Evolutionary conservation across 2,329 filamentous ascomycete species (phyloP), one percentile per base, ranked within the genome.

Genomic region (Beauveria bassiana): DNA sequence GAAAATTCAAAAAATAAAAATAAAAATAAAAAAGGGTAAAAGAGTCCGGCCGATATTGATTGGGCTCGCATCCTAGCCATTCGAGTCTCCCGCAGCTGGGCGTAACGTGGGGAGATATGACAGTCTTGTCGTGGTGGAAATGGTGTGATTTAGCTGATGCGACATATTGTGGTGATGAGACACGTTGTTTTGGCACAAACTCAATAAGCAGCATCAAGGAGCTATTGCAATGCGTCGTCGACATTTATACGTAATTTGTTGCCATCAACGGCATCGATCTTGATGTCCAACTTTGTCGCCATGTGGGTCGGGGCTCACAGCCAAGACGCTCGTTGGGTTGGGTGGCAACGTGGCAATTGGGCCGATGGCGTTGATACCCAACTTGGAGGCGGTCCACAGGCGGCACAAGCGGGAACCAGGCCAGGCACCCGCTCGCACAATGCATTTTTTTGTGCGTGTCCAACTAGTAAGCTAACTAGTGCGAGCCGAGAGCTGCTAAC

Each of bases 351-450:
- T 51, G 59, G 45, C 59, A 61, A 56, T 56, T 38, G 34, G 59
- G 59, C 34, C 18, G 52, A 49, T 14, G 52, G 59, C 52, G 52
- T 56, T 56, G 59, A 61, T 61, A 61, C 59, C 59, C 59, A 61
- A 61, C 59, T 42, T 40, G 34, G 31, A 56, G 7, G 28, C 43
- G 59, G 59, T 56, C 59, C 59, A 43, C 59, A n/a, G 26, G 49
- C 50, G 53, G 42, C 46, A 53, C 62, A 28, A 61, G 59, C 60
- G 59, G 54, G 53, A 57, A 34, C 51, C 59, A 57, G 34, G 51
- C 34, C 60, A 59, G 43, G 53, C 40, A 62, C 38, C 51, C 45
- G 59, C 58, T 22, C 47, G 49, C 42, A 58, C 63, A 59, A 60
- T 55, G 31, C 24, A 28, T 61, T 59, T 31, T 31, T 55, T 52